Evolutionary conservation across 805 yeast species (phyloP), one percentile per base, ranked within the genome.

Genomic region (Zygosaccharomyces rouxii): DNA sequence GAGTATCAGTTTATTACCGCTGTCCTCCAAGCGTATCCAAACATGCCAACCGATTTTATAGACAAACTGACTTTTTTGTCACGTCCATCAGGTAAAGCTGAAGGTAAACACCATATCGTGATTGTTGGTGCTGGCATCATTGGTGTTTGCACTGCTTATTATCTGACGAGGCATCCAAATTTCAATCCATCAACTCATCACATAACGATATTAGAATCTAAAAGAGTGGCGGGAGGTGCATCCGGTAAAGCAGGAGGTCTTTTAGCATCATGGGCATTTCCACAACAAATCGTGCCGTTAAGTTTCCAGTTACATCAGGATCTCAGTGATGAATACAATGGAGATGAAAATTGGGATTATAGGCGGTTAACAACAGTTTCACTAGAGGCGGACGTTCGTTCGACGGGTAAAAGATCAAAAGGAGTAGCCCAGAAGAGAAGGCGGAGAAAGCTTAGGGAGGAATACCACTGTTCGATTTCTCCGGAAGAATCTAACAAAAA

Each of bases 191-290:
- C 73, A 28, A 83, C 79, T 49, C 82, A 87, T 62, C 89, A 87
- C 59, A 86, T 92, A 54, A 86, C 96, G 5, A 78, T 92, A 16
- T 64, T 94, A 11, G 99, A 92, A 67, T 82, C 92, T 45, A 88
- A 87, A 53, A 75, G 96, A 59, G 95, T 95, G 5, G 99, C 98
- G 0, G 95, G 97, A 45, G 98, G 97, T 42, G 98, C 99, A 16
- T 80, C 89, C 37, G 99, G 99, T 47, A 94, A 92, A 60, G 98
- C 99, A 5, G 99, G 98, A 39, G 99, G 99, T 0, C 73, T 92
- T 43, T 70, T 92, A 44, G 97, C 98, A 1, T 76, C 86, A 19
- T 90, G 97, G 95, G 98, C 98, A 0, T 94, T 94, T 67, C 99
- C 99, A 0, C 89, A 85, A 58, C 96, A 88, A 66, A 80, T 92